These are phyloP conservation scores for Multifurca ochricompacta DNA, from an alignment of 768 basidiomycete genomes.

Conservation along the genomic window DNA sequence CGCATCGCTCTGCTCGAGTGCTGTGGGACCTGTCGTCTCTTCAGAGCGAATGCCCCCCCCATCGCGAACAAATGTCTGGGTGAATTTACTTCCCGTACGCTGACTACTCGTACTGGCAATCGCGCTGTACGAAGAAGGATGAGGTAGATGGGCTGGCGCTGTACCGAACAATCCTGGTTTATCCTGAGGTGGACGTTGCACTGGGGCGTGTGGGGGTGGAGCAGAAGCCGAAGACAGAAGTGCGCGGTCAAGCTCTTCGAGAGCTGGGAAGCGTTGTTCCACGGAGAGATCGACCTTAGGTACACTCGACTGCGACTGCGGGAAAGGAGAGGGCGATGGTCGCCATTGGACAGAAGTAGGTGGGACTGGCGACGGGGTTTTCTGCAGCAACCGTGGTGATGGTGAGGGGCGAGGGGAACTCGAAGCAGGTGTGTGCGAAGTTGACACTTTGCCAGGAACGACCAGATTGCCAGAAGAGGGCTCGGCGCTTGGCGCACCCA, in stretches of 20 bases:
- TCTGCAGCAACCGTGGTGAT: slow-evolving; percentile 10
- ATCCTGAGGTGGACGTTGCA: slow-evolving; percentile 8
- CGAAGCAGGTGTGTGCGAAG: not conserved
- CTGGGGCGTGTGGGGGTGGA: slow-evolving; percentile 3
- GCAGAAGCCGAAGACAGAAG: slow-evolving; percentile 30
- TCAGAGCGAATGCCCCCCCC: slow-evolving; percentile 47
- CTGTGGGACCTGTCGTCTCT: slow-evolving; percentile 46
- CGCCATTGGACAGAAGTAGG: slow-evolving; percentile 17
- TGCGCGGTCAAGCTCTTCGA: slow-evolving; percentile 72
- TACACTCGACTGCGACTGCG: not conserved
- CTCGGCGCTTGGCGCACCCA: slow-evolving; percentile 22
- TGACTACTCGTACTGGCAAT: not conserved
- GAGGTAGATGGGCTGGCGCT: not conserved
- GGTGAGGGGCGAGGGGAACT: slow-evolving; percentile 18
- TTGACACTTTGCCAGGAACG: slow-evolving; percentile 11
- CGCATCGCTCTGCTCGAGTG: slow-evolving; percentile 33
- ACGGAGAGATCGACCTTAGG: slow-evolving; percentile 39
- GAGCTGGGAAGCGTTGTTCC: slow-evolving; percentile 77
- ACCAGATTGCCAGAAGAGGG: slow-evolving; percentile 4
- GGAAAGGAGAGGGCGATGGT: slow-evolving; percentile 12
- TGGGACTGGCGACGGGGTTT: slow-evolving; percentile 14
- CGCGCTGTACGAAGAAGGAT: not conserved
- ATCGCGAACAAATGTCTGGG: slow-evolving; percentile 18
- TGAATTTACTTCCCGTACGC: slow-evolving; percentile 6
- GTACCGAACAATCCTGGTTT: not conserved